Evolutionary conservation across 805 yeast genomes (phyloP).

Genomic region (Lipomyces spencermartinsiae): DNA sequence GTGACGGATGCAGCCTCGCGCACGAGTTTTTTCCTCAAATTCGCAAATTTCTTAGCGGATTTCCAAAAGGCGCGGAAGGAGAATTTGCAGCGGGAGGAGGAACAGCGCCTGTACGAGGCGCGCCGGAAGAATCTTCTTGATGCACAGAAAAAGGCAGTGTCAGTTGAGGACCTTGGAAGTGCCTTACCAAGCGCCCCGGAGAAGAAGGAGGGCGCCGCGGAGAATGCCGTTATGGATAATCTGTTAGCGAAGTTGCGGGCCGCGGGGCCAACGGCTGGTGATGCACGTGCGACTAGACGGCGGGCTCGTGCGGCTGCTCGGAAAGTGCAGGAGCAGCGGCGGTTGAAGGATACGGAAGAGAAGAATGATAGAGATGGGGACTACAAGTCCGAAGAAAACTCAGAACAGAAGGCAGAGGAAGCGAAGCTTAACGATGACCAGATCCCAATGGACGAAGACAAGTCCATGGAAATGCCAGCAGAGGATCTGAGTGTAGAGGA

Average conservation of each 20-base stretch:
- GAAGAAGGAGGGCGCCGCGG: constrained; percentile 44
- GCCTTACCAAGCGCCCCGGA: constrained; percentile 28
- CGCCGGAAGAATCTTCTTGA: constrained; percentile 68
- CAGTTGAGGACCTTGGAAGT: constrained; percentile 38
- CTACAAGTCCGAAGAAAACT: not conserved
- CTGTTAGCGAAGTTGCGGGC: constrained; percentile 85
- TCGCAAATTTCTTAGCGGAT: constrained; percentile 77
- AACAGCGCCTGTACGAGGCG: constrained; percentile 74
- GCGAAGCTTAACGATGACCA: not conserved
- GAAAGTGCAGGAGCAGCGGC: constrained; percentile 14
- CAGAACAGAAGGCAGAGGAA: not conserved
- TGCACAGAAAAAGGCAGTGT: constrained; percentile 49
- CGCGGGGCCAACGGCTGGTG: constrained; percentile 72
- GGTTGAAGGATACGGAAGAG: not conserved
- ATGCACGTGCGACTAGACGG: constrained; percentile 81
- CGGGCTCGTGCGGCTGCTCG: constrained; percentile 57
- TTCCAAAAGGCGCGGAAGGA: constrained; percentile 81
- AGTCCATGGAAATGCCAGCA: not conserved
- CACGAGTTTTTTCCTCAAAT: constrained; percentile 74
- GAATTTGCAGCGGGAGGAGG: constrained; percentile 82
- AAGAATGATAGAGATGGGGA: not conserved
- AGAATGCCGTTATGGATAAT: constrained; percentile 77
- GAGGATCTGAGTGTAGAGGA: not conserved
- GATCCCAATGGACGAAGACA: not conserved
- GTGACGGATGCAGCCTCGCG: constrained; percentile 69